Conservation (phyloP, 2,329 filamentous ascomycete species). For the Penicillium sp. region DNA sequence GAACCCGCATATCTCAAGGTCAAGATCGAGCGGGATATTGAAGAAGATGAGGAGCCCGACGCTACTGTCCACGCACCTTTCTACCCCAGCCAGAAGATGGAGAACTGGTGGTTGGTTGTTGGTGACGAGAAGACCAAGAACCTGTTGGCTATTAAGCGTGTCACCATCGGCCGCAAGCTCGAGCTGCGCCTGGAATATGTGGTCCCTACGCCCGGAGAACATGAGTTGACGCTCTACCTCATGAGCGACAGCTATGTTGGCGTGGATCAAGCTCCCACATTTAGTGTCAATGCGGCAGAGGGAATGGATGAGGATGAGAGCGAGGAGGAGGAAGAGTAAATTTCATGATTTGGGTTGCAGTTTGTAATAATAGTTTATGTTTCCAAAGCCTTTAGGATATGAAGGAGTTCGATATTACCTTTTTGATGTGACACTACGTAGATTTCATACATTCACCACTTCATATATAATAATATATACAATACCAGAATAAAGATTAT, state of each 20-base stretch:
- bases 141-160: slow-evolving; percentile 87
- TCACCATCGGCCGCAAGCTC: slow-evolving; percentile 77
- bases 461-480: background rate
- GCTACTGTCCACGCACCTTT: slow-evolving; percentile 90
- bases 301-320: slow-evolving; percentile 94
- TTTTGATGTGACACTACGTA: background rate
- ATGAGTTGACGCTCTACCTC: slow-evolving; percentile 85
- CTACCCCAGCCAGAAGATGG: slow-evolving; percentile 86
- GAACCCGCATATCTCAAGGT: slow-evolving; percentile 79
- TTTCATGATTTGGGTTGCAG: slow-evolving; percentile 5
- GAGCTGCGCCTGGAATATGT: slow-evolving; percentile 83
- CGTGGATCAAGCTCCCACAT: slow-evolving; percentile 91
- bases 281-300: slow-evolving; percentile 80
- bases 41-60: slow-evolving; percentile 72
- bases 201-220: slow-evolving; percentile 78
- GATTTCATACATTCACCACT: background rate
- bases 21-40: slow-evolving; percentile 77
- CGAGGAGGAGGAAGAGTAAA: slow-evolving; percentile 66
- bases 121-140: slow-evolving; percentile 87
- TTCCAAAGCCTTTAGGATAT: slow-evolving; percentile 11
- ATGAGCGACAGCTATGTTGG: slow-evolving; percentile 98
- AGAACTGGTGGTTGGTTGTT: slow-evolving; percentile 98
- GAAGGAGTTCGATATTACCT: slow-evolving; percentile 14
- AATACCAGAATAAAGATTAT: no score
- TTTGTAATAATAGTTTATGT: slow-evolving; percentile 21